A percentile compares a stretch with the other conserved stretches of the same genome.
Evolutionary conservation across 148 eudicot species (phyloP).

Genomic region (Linanthus parryae): DNA sequence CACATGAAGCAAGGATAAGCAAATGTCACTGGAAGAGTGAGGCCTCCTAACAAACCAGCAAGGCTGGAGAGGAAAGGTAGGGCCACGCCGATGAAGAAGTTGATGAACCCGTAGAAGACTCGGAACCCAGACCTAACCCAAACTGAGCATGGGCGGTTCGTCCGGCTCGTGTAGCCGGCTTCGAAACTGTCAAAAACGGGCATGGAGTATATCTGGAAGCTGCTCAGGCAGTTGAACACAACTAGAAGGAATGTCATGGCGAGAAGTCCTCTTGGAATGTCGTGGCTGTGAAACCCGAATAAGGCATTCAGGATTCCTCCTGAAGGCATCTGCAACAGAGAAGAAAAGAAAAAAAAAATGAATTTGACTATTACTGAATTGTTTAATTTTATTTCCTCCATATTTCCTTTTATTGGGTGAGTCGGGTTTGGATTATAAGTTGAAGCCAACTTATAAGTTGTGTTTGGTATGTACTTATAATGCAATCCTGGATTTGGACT

Average conservation of each 20-base stretch:
- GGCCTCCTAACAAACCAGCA: slow-evolving; percentile 90
- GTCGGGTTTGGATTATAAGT: no score
- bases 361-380: background rate
- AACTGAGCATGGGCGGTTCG: slow-evolving; percentile 88
- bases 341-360: background rate
- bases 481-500: no score
- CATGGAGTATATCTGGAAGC: slow-evolving; percentile 99
- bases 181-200: slow-evolving; percentile 97
- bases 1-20: slow-evolving; percentile 99
- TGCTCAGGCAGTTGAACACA: slow-evolving; percentile 94
- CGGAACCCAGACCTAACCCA: slow-evolving; percentile 98
- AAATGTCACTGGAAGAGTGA: slow-evolving; percentile 90
- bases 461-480: no score
- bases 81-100: slow-evolving; percentile 83
- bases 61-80: slow-evolving; percentile 91
- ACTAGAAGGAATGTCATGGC: slow-evolving; percentile 86
- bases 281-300: slow-evolving; percentile 74
- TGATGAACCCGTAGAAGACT: slow-evolving; percentile 75
- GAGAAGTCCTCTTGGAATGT: slow-evolving; percentile 82
- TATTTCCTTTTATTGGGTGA: no score
- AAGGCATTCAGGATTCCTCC: slow-evolving; percentile 86
- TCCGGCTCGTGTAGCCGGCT: slow-evolving; percentile 93
- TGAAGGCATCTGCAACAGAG: slow-evolving; percentile 67
- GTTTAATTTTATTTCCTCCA: background rate
- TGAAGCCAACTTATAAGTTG: no score